Conservation (phyloP, 768 basidiomycete species). For the Collybia nuda region DNA sequence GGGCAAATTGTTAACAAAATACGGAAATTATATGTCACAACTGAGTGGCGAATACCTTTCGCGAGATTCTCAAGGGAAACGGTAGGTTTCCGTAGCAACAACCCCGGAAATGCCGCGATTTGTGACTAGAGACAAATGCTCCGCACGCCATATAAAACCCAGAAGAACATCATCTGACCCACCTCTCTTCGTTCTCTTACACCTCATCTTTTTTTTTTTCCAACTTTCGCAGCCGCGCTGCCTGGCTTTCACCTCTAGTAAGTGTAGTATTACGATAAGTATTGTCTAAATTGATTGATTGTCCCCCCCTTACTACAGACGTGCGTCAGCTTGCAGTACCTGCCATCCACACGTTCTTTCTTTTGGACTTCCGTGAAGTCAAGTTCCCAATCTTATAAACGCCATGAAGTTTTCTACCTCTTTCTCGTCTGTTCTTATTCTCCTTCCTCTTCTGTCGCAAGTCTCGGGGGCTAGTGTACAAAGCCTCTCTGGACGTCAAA, state of each 20-base stretch:
- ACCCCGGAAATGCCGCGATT: constrained; percentile 5
- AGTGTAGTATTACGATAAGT: constrained; percentile 6
- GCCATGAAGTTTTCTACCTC: constrained; percentile 51
- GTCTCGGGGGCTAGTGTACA: constrained; percentile 26
- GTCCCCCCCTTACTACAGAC: constrained; percentile 9
- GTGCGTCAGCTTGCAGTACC: constrained; percentile 26
- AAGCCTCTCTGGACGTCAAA: constrained; percentile 24
- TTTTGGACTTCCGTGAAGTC: constrained; percentile 50
- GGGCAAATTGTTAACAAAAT: constrained; percentile 2
- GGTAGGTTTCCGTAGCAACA: constrained; percentile 22
- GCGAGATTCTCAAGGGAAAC: neutral
- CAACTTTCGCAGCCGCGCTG: constrained; percentile 64
- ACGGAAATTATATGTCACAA: neutral
- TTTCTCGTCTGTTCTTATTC: constrained; percentile 32
- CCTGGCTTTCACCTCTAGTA: constrained; percentile 27
- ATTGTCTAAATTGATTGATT: neutral
- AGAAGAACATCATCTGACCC: neutral
- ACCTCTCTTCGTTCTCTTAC: constrained; percentile 19
- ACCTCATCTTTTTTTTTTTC: constrained; percentile 22
- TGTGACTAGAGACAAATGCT: too few species aligned
- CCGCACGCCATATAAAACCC: constrained; percentile 16
- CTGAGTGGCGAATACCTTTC: neutral
- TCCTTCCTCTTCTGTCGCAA: constrained; percentile 38
- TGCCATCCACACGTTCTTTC: constrained; percentile 32
- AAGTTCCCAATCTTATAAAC: constrained; percentile 25